Evolutionary conservation across 1,284 basidiomycete genomes (phyloP).

Genomic region (Testicularia cyperi): DNA sequence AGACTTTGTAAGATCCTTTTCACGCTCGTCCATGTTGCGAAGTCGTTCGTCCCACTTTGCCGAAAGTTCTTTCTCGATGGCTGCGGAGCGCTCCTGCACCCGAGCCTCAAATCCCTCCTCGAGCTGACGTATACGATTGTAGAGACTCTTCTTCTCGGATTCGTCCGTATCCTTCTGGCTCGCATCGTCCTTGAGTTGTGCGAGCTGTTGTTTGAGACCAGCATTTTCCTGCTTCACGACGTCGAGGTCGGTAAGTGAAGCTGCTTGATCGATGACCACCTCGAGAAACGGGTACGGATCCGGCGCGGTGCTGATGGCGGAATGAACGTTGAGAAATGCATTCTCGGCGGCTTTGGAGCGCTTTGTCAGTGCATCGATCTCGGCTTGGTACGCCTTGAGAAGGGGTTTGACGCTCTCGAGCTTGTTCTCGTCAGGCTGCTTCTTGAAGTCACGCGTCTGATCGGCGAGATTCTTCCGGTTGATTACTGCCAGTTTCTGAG

Average conservation of each 20-base stretch:
- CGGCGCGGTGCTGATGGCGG: slow-evolving; percentile 77
- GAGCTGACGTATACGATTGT: slow-evolving; percentile 61
- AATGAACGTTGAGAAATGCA: slow-evolving; percentile 77
- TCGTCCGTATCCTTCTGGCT: slow-evolving; percentile 65
- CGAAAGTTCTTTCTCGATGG: slow-evolving; percentile 91
- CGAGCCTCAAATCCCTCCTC: slow-evolving; percentile 77
- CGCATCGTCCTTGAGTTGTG: slow-evolving; percentile 3
- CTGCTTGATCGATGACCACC: slow-evolving; percentile 70
- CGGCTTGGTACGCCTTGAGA: slow-evolving; percentile 73
- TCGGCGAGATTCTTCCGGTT: slow-evolving; percentile 54
- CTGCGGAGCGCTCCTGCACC: slow-evolving; percentile 78
- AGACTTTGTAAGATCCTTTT: slow-evolving; percentile 85
- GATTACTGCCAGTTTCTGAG: slow-evolving; percentile 45
- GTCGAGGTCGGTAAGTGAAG: slow-evolving; percentile 34
- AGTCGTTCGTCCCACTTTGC: slow-evolving; percentile 94
- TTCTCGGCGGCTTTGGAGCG: slow-evolving; percentile 88
- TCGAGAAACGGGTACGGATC: slow-evolving; percentile 95
- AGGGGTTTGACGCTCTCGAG: slow-evolving; percentile 51
- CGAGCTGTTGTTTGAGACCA: slow-evolving; percentile 18
- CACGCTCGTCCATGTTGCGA: slow-evolving; percentile 89
- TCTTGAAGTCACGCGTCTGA: slow-evolving; percentile 55
- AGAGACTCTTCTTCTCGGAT: slow-evolving; percentile 85
- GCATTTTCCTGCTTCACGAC: slow-evolving; percentile 20
- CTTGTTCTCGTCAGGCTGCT: slow-evolving; percentile 40
- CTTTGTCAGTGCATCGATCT: slow-evolving; percentile 91